A percentile compares a stretch with the other conserved stretches of the same genome.
These are phyloP conservation scores for Cystobasidiaceae sp. DNA, from an alignment of 1,284 basidiomycete species.

Conservation along the genomic window DNA sequence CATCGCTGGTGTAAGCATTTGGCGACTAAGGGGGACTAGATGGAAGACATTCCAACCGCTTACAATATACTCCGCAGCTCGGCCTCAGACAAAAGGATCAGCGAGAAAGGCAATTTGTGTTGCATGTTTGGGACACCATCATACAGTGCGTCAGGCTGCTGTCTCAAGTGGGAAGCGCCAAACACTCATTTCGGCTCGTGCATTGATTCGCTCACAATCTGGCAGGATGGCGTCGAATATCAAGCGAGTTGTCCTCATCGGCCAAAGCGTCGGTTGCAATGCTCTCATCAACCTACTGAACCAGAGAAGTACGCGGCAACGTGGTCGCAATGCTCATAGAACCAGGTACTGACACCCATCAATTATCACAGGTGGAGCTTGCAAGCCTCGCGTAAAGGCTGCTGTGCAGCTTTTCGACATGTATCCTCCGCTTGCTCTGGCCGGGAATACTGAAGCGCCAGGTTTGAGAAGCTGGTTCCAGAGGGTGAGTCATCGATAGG, in stretches of 20 bases:
- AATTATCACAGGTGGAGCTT: background rate
- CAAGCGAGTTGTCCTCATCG: constrained; percentile 70
- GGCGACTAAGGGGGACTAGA: constrained; percentile 49
- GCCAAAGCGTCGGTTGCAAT: constrained; percentile 75
- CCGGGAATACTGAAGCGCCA: constrained; percentile 1
- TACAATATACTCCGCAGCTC: constrained; percentile 58
- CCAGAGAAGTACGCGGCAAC: constrained; percentile 54
- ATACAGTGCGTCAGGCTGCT: constrained; percentile 57
- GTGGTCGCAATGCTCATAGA: no score
- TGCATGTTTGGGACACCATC: constrained; percentile 93
- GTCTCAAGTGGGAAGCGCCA: background rate
- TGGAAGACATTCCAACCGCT: no score
- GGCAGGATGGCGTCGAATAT: constrained; percentile 46
- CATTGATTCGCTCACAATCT: background rate
- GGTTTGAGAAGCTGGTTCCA: constrained; percentile 20
- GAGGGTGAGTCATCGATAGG: background rate
- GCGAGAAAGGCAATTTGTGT: constrained; percentile 58
- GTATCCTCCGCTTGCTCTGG: constrained; percentile 1
- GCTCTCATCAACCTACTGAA: constrained; percentile 69
- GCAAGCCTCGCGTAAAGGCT: background rate
- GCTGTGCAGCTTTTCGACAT: constrained; percentile 16
- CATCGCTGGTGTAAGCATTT: constrained; percentile 13
- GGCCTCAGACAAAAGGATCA: constrained; percentile 49
- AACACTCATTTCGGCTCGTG: background rate
- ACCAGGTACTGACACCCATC: background rate